Evolutionary conservation across 192 early-diverging fungal genomes (phyloP).

Genomic region (Coemansia sp.): DNA sequence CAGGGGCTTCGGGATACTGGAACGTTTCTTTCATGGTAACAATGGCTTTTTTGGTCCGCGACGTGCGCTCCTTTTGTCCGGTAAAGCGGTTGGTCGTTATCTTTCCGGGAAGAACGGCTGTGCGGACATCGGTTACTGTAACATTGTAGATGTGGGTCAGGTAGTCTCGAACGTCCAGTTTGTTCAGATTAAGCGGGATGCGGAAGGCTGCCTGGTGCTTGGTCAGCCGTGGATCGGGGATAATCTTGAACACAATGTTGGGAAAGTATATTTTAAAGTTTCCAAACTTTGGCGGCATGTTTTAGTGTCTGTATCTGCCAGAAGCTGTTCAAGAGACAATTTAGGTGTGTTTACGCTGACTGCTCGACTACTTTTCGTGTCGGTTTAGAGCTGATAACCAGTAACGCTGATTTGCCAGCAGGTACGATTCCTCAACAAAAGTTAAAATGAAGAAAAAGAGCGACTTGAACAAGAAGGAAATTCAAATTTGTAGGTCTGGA

Average conservation of each 20-base stretch:
- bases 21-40: conserved; percentile 68
- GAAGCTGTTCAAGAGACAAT: background rate
- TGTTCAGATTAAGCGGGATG: conserved; percentile 85
- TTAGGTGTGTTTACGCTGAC: background rate
- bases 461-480: background rate
- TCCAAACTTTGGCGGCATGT: conserved; percentile 48
- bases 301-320: background rate
- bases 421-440: too few relatives aligned
- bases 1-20: conserved; percentile 55
- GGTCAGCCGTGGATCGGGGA: conserved; percentile 65
- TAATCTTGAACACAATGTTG: conserved; percentile 77
- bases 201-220: conserved; percentile 90
- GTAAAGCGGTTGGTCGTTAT: conserved; percentile 35
- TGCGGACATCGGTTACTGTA: conserved; percentile 80
- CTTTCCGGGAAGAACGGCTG: conserved; percentile 78
- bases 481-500: background rate
- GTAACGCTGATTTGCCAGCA: too few relatives aligned
- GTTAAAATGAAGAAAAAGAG: too few relatives aligned
- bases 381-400: too few relatives aligned
- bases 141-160: conserved; percentile 82
- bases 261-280: conserved; percentile 79
- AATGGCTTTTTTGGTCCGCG: conserved; percentile 64
- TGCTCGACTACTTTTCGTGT: background rate
- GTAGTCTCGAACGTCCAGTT: conserved; percentile 88
- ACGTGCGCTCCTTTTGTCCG: conserved; percentile 29